phyloP scores from a whole-genome alignment of 176 grass and related monocot species.

The Miscanthus lutarioriparius region DNA sequence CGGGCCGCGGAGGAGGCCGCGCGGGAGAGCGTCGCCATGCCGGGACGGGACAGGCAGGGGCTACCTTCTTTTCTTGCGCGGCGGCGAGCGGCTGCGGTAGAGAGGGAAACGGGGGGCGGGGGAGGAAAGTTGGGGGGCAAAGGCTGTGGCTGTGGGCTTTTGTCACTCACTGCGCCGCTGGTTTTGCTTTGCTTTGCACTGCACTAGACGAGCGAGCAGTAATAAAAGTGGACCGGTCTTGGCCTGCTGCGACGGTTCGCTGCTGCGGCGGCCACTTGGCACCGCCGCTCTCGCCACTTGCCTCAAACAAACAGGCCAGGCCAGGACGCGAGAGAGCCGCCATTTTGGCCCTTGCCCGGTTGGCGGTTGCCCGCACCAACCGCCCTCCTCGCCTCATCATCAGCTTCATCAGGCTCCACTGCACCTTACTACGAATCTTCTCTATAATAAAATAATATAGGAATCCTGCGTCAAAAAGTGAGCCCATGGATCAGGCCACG shows the following conservation, averaged over 20 bases:
- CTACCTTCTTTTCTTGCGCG: not conserved
- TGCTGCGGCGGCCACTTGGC: not conserved
- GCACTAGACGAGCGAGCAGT: too few relatives aligned
- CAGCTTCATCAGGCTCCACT: too few relatives aligned
- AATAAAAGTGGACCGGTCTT: not conserved
- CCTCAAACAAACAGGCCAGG: too few relatives aligned
- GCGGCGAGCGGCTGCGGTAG: not conserved
- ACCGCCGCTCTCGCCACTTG: not conserved
- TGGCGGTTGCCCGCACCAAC: too few relatives aligned
- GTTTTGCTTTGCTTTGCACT: constrained; percentile 17
- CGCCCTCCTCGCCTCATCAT: too few relatives aligned
- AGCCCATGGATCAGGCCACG: too few relatives aligned
- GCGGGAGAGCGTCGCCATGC: constrained; percentile 52
- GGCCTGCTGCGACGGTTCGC: not conserved
- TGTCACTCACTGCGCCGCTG: not conserved
- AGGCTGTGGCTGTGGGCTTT: not conserved
- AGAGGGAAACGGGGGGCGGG: not conserved
- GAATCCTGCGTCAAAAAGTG: too few relatives aligned
- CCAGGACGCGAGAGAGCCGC: too few relatives aligned
- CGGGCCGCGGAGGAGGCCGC: constrained; percentile 30
- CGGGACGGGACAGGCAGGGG: not conserved
- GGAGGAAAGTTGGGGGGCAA: not conserved
- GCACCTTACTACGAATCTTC: too few relatives aligned
- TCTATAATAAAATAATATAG: too few relatives aligned
- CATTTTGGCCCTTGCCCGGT: too few relatives aligned